A percentile compares a stretch with the other conserved stretches of the same genome.
These are phyloP conservation scores for Sclerotinia sclerotiorum DNA, from an alignment of 2,329 filamentous ascomycete genomes.

Conservation along the genomic window DNA sequence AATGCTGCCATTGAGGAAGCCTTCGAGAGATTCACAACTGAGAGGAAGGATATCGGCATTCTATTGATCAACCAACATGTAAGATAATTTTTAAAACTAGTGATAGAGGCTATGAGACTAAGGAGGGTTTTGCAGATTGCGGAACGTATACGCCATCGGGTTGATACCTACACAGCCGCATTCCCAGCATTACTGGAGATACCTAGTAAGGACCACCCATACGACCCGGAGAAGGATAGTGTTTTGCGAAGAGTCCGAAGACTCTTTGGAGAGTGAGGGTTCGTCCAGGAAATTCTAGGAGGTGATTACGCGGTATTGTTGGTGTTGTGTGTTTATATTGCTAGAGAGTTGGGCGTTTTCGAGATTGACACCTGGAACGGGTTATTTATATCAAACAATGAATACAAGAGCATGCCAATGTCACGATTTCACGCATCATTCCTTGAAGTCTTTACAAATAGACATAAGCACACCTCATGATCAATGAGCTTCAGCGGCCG, in stretches of 20 bases:
- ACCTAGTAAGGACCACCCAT: conserved; percentile 97
- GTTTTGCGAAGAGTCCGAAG: conserved; percentile 84
- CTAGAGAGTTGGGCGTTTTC: conserved; percentile 22
- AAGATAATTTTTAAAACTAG: conserved; percentile 36
- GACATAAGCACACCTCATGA: background rate
- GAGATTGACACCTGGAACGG: conserved; percentile 16
- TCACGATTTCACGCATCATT: background rate
- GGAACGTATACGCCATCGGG: conserved; percentile 84
- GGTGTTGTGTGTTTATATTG: conserved; percentile 22
- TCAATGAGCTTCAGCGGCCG: background rate
- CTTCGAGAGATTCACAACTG: conserved; percentile 83
- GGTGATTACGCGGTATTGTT: conserved; percentile 8
- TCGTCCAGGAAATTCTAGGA: conserved; percentile 13
- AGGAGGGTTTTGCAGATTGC: conserved; percentile 63
- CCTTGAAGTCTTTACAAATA: background rate
- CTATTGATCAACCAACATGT: conserved; percentile 98
- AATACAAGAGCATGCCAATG: conserved; percentile 27
- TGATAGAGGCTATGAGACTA: background rate
- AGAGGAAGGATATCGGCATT: conserved; percentile 96
- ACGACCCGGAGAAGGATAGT: conserved; percentile 98
- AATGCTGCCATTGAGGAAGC: conserved; percentile 82
- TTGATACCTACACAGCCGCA: conserved; percentile 89
- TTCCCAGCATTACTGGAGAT: conserved; percentile 98
- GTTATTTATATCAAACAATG: conserved; percentile 23
- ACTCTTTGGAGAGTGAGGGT: conserved; percentile 65